Evolutionary conservation across 2,329 filamentous ascomycete species (phyloP), one percentile per base, ranked within the genome.

Genomic region (Myriosclerotinia curreyana): DNA sequence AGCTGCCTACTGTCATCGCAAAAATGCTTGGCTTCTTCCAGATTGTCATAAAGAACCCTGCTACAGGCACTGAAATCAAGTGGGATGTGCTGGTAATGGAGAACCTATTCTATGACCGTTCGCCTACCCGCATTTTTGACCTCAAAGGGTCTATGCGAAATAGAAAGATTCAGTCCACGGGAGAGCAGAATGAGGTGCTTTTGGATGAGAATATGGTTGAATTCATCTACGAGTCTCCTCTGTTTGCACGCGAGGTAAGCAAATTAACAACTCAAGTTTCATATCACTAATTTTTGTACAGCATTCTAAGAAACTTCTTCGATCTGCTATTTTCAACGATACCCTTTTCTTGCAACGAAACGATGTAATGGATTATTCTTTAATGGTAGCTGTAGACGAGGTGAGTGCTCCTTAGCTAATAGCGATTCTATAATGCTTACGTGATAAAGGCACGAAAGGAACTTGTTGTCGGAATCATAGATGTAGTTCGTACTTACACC

Each of bases 11-110:
- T 1, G 95, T 96, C 50, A 99, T 99, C 73, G 95, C 95, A 38
- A 99, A 99, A 79, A 99, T 99, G 95, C 86, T 99, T 62, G 95
- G 95, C 0, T 96, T 99, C 75, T 99, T 96, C 79, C 94, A 98
- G 72, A 90, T 99, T 56, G 90, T 94, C 69, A 96, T 99, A 78
- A 97, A 96, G 79, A 98, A 98, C 71, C 91, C 95, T 0, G 82
- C 85, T 22, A 97, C 93, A 0, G 93, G 92, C 58, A 90, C 90
- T 0, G 95, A 99, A 74, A 94, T 96, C 76, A 96, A 96, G 74
- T 91, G 94, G 77, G 96, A 96, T 76, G 83, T 99, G 61, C 81
- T 99, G 5, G 83, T 99, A 22, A 99, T 98, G 87, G 95, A 99
- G 77, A 99, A 99, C 70, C 79, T 99, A 20, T 99, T 99, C 76